phyloP scores from a whole-genome alignment of 148 eudicot genomes.

The Spergularia bocconei region DNA sequence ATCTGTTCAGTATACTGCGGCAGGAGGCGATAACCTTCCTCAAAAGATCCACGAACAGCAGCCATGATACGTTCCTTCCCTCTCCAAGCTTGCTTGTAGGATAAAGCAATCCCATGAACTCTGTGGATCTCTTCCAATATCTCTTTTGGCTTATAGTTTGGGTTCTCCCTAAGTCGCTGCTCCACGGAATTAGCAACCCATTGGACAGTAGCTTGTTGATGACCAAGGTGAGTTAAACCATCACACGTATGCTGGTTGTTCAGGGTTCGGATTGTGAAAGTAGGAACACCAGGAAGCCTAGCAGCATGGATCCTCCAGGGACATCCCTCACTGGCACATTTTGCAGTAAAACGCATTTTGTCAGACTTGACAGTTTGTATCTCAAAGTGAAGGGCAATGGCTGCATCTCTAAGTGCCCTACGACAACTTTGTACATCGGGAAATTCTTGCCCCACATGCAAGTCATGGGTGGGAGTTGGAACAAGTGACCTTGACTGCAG shows the following conservation, averaged over 20 bases:
- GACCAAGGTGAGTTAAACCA: slow-evolving; percentile 70
- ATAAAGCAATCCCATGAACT: slow-evolving; percentile 67
- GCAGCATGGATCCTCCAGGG: slow-evolving; percentile 86
- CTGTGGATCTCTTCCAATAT: slow-evolving; percentile 71
- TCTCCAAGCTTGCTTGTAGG: slow-evolving; percentile 89
- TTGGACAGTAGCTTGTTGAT: slow-evolving; percentile 79
- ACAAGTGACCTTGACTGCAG: slow-evolving; percentile 45
- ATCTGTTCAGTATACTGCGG: slow-evolving; percentile 66
- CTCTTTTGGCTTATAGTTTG: slow-evolving; percentile 75
- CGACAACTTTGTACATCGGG: slow-evolving; percentile 67
- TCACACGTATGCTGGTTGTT: slow-evolving; percentile 54
- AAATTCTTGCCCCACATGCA: slow-evolving; percentile 67
- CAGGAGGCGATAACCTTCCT: slow-evolving; percentile 72
- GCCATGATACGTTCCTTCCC: slow-evolving; percentile 82
- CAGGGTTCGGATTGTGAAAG: slow-evolving; percentile 68
- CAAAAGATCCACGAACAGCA: slow-evolving; percentile 68
- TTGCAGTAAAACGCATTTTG: slow-evolving; percentile 73
- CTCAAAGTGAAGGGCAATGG: slow-evolving; percentile 75
- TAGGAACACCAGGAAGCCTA: slow-evolving; percentile 70
- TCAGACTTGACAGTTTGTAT: slow-evolving; percentile 73
- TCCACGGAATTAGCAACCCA: slow-evolving; percentile 80
- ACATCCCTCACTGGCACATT: slow-evolving; percentile 73
- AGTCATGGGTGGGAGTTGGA: slow-evolving; percentile 45
- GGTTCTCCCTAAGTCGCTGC: slow-evolving; percentile 60
- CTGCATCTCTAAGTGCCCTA: slow-evolving; percentile 54